Evolutionary conservation across 1,284 basidiomycete species (phyloP).

Genomic region (Wallemia hederae): DNA sequence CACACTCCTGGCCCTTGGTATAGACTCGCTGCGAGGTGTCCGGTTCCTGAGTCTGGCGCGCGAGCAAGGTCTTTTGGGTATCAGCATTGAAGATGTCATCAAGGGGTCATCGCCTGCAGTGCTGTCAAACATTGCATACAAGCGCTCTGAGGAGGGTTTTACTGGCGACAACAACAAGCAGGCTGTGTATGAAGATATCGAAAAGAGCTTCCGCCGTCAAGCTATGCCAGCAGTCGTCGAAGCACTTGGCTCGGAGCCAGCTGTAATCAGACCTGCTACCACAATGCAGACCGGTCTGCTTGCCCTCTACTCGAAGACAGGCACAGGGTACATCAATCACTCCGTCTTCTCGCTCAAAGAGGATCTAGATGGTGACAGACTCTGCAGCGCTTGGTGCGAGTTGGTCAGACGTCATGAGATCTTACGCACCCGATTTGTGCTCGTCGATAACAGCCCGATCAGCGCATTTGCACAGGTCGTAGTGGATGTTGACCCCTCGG

Average conservation of each 20-base stretch:
- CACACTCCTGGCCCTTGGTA: background rate
- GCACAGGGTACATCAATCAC: background rate
- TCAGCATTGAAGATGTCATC: constrained; percentile 2
- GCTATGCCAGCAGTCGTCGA: background rate
- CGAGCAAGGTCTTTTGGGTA: background rate
- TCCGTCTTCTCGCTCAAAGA: background rate
- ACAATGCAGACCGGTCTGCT: background rate
- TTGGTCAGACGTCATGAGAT: background rate
- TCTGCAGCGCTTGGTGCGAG: background rate
- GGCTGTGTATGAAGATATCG: background rate
- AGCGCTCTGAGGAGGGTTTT: background rate
- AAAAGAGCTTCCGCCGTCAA: background rate
- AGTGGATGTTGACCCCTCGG: background rate
- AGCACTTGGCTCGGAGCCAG: background rate
- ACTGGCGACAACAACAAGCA: background rate
- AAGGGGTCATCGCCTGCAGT: background rate
- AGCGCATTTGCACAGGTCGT: background rate
- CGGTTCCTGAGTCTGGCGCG: background rate
- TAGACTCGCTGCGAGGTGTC: background rate
- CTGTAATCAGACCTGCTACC: background rate
- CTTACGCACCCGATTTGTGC: background rate
- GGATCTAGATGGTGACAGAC: background rate
- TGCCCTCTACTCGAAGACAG: background rate
- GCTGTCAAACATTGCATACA: background rate
- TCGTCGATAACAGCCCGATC: background rate